Base-by-base conservation (phyloP, 2,329 filamentous ascomycete genomes). In the Colletotrichum chrysophilum region DNA sequence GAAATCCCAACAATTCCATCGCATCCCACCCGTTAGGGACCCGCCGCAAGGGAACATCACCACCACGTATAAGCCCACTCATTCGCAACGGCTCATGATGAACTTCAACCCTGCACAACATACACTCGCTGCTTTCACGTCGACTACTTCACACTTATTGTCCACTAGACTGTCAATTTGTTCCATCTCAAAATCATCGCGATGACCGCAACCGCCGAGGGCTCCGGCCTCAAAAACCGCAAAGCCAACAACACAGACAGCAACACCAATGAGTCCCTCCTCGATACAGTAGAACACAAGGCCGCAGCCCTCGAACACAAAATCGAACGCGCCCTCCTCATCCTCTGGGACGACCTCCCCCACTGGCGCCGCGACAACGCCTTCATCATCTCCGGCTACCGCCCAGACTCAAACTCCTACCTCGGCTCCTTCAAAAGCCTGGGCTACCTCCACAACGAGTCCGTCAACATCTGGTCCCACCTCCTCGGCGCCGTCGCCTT, bases 401-500 rank as follows among this genome's bases (percentile, higher is more conserved):
- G 91, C 12, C 85, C 83, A 4, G 87, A 86, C 28, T 87, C 85
- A 79, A 83, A 86, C 81, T 90, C 88, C 67, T 89, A 90, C 82
- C 66, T 76, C 62, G 80, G 82, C 75, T 89, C 88, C 30, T 79
- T 90, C 64, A 79, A 79, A 61, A 90, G 88, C 66, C 84, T 92
- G 60, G 85, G 86, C 79, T 88, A 88, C 82, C 81, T 92, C 74
- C 91, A 92, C 86, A 92, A 92, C 81, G 91, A 92, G 82, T 88
- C 86, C 52, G 90, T 92, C 83, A 92, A 92, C 83, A 91, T 92
- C 81, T 92, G 90, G 89, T 88, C 90, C 14, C 91, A 92, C 78
- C 88, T 93, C 12, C 80, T 95, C 55, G 95, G 95, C 9, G 91
- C 93, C 13, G 66, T 94, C 2, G 78, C 90, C 43, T 92, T 94